Conservation (phyloP, 176 grass and related monocot genomes). For the Phragmites australis region DNA sequence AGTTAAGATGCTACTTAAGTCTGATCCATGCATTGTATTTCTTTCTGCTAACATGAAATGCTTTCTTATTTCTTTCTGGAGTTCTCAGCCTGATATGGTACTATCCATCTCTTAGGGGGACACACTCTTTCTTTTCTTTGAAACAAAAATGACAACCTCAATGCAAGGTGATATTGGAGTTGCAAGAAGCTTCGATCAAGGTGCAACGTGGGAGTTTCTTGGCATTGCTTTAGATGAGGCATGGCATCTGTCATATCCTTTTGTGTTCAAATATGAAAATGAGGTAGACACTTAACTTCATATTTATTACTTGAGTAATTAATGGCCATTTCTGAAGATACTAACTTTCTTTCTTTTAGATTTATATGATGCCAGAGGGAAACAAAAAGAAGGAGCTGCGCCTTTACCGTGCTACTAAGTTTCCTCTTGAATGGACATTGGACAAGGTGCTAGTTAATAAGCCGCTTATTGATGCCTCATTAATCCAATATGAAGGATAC, state of each 20-base stretch:
- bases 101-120: constrained; percentile 55
- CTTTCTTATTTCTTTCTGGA: background rate
- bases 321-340: background rate
- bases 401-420: constrained; percentile 88
- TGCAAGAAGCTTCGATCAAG: constrained; percentile 86
- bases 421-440: constrained; percentile 92
- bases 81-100: constrained; percentile 27
- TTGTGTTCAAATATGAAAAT: constrained; percentile 90
- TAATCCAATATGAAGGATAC: constrained; percentile 67
- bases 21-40: background rate
- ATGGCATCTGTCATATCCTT: constrained; percentile 98
- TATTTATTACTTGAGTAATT: background rate
- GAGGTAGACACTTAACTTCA: constrained; percentile 54
- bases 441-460: constrained; percentile 87
- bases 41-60: background rate
- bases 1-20: background rate
- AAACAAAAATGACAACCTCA: constrained; percentile 72
- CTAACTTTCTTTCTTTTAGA: constrained; percentile 46
- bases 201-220: constrained; percentile 93
- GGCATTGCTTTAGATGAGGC: constrained; percentile 88
- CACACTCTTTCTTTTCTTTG: constrained; percentile 84
- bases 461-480: constrained; percentile 77
- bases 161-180: constrained; percentile 94
- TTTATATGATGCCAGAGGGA: constrained; percentile 99
- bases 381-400: constrained; percentile 90